These are phyloP conservation scores for Aspergillus tanneri DNA, from an alignment of 2,329 filamentous ascomycete species.

Conservation along the genomic window DNA sequence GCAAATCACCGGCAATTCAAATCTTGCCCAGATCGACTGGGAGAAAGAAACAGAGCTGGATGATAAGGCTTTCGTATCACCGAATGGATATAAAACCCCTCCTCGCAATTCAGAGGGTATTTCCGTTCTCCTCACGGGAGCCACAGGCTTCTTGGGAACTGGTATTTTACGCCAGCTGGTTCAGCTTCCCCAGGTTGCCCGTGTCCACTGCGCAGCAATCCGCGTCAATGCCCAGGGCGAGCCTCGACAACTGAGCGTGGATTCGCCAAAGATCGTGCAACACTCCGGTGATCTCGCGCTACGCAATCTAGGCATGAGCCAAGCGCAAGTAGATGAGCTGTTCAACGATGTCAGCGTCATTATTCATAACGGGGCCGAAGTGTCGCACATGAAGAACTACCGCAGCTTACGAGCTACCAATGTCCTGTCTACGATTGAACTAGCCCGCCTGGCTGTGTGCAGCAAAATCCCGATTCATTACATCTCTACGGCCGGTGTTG, in stretches of 20 bases:
- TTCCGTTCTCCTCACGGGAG: constrained; percentile 29
- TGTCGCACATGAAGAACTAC: constrained; percentile 31
- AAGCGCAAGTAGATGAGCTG: constrained; percentile 30
- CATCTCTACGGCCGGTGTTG: constrained; percentile 31
- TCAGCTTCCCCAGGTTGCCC: constrained; percentile 27
- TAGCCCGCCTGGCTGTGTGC: constrained; percentile 20
- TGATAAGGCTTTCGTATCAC: background rate
- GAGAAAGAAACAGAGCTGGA: constrained; percentile 34
- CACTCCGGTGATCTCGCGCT: constrained; percentile 41
- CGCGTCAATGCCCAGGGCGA: constrained; percentile 3
- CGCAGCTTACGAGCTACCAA: constrained; percentile 25
- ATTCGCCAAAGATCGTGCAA: constrained; percentile 31
- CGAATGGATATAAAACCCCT: background rate
- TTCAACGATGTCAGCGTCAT: constrained; percentile 45
- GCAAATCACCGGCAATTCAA: constrained; percentile 23
- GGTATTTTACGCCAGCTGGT: constrained; percentile 42
- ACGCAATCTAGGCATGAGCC: constrained; percentile 41
- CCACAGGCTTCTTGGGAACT: constrained; percentile 41
- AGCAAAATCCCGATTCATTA: constrained; percentile 32
- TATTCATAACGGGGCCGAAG: constrained; percentile 55
- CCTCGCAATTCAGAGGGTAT: background rate
- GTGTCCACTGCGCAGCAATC: constrained; percentile 48
- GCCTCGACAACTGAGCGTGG: constrained; percentile 5
- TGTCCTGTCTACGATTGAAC: constrained; percentile 23
- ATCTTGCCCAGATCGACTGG: constrained; percentile 40